A percentile compares a stretch with the other conserved stretches of the same genome.
Conservation (phyloP, 169 alveolate species). For the Amoebophrya sp. region DNA sequence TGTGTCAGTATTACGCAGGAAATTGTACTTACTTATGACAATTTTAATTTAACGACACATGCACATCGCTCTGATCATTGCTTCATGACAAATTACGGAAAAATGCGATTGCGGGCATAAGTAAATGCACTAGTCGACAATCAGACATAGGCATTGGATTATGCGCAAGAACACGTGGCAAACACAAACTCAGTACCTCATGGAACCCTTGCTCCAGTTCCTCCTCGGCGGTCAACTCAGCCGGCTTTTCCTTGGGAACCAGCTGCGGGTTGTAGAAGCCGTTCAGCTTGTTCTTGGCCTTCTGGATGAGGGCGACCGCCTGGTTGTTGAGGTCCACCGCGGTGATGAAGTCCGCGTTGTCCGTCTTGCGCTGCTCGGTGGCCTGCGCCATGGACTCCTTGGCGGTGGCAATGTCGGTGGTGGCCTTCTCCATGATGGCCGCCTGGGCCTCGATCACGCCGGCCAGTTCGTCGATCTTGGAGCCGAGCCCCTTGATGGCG, state of each 20-base stretch:
- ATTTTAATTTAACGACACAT: too few relatives aligned
- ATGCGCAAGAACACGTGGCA: too few relatives aligned
- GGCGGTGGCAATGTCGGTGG: conserved; percentile 4
- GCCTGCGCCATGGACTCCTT: neutral
- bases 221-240: neutral
- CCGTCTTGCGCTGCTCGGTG: conserved; percentile 38
- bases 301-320: conserved; percentile 32
- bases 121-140: too few relatives aligned
- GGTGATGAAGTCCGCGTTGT: conserved; percentile 41
- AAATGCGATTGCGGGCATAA: too few relatives aligned
- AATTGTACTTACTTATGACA: too few relatives aligned
- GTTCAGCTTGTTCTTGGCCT: conserved; percentile 39
- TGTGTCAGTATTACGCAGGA: neutral
- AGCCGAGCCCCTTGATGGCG: neutral
- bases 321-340: neutral
- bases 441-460: conserved; percentile 10
- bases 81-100: too few relatives aligned
- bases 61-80: too few relatives aligned
- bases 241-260: neutral
- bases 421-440: conserved; percentile 5
- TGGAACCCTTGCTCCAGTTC: neutral
- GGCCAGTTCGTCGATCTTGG: conserved; percentile 1
- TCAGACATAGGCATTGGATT: too few relatives aligned
- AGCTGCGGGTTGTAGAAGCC: conserved; percentile 26
- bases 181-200: too few relatives aligned